Base-by-base conservation (phyloP, 495 filamentous ascomycete genomes). In the Neurospora sublineolata region DNA sequence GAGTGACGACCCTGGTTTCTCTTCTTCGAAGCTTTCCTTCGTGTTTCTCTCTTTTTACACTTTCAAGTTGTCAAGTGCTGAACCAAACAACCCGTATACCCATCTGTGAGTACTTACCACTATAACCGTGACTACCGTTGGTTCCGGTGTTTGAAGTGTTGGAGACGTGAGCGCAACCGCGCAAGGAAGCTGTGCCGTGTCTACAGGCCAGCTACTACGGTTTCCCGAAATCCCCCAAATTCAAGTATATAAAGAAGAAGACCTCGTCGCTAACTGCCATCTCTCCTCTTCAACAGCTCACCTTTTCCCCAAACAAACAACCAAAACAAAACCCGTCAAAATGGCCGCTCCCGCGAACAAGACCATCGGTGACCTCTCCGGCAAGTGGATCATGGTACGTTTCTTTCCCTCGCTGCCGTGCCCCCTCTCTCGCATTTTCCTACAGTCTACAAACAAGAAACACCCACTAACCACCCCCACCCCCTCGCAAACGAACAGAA, bases 311-410 rank as follows among this genome's bases (percentile, higher is more conserved):
- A 18, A 64, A 69, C 18, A 40, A 68, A n/a, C 27, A 70, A 37
- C 23, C 41, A 42, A 37, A 64, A 20, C 7, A 37, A 68, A 23
- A 36, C 46, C 46, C 37, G 67, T 52, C 82, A 89, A 72, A 73
- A 97, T 97, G 94, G 93, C 94, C 74, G 92, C 94, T 70, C 94
- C 94, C 46, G 79, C 87, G 71, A 83, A 87, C 72, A 86, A 89
- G 80, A 94, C 87, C 16, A 86, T 94, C 71, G 87, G 86, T 71
- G 85, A 94, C 79, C 85, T 97, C 76, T 88, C 81, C 75, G 94
- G 94, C 33, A 87, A 87, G 77, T 97, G 91, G 89, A 77, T 86
- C 30, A 89, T 97, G 88, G 93, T 95, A 85, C 60, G 86, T 72
- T 72, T 40, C 69, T 36, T 37, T 69, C 16, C 16, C 39, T 5